Base-by-base conservation (phyloP, 257 asterid species). In the Ballota nigra region DNA sequence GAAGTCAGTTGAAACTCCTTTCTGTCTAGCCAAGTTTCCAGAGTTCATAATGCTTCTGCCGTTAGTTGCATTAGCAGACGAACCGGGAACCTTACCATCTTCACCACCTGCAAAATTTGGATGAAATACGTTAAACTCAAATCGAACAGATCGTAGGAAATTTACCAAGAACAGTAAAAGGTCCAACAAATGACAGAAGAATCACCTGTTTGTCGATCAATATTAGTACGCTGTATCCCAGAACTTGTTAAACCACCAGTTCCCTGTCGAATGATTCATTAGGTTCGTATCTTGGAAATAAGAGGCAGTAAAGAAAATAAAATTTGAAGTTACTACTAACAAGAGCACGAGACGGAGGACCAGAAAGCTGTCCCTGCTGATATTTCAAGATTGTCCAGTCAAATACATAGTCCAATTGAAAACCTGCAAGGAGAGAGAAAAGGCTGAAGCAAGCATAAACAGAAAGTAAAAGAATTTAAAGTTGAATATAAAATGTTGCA, bases 311-410 rank as follows among this genome's bases (percentile, higher is more conserved):
- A 3, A 15, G 22, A 33, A 43, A 38, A 13, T 2, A 33, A n/a
- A 47, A n/a, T 58, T 33, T 6, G 22, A 41, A 19, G 73, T 71
- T 77, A 78, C 88, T 81, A 72, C 93, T 81, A 72, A 92, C 98
- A 71, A 84, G 88, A 38, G 85, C 76, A 71, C 83, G 91, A 63
- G 95, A 80, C 5, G 92, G 87, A 83, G 97, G 96, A 72, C 84
- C 85, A 56, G 91, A 77, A 15, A 84, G 88, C 80, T 92, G 95
- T 31, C 93, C 84, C 71, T 87, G 96, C 83, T 89, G 95, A 76
- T 85, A 92, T 75, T 89, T 89, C 83, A 92, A 74, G 73, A 92
- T 89, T 49, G 95, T 89, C 97, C 97, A 91, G 84, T 91, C 97
- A 71, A 80, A 91, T 22, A 91, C 88, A 77, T 87, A 83, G 83